Evolutionary conservation across 2,329 filamentous ascomycete species (phyloP).

Genomic region (Byssothecium circinans): DNA sequence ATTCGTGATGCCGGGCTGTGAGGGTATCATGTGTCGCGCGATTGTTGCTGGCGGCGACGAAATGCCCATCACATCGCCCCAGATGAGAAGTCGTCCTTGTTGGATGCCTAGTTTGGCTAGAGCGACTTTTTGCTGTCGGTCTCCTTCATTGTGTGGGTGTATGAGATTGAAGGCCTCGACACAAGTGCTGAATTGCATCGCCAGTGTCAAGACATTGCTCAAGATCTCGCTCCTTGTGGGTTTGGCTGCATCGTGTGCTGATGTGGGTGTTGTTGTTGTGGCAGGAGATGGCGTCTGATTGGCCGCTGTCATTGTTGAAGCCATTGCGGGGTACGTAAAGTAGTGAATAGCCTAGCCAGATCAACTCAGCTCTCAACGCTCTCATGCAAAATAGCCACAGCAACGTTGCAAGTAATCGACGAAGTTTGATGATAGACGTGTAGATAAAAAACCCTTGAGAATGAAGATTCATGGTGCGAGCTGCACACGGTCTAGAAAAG

Average conservation of each 20-base stretch:
- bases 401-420: neutral
- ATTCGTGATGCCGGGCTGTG: slow-evolving; percentile 48
- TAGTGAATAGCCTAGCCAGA: slow-evolving; percentile 1
- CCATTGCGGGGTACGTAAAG: slow-evolving; percentile 24
- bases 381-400: neutral
- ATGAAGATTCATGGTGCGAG: neutral
- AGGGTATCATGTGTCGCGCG: slow-evolving; percentile 49
- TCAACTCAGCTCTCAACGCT: neutral
- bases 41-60: slow-evolving; percentile 48
- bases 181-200: slow-evolving; percentile 51
- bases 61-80: slow-evolving; percentile 52
- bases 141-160: slow-evolving; percentile 46
- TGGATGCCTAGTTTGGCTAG: slow-evolving; percentile 50
- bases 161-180: slow-evolving; percentile 53
- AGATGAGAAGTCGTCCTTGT: slow-evolving; percentile 52
- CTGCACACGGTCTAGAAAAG: neutral
- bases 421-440: neutral
- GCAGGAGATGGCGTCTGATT: slow-evolving; percentile 1
- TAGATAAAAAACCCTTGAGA: slow-evolving; percentile 1
- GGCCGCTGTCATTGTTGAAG: slow-evolving; percentile 11
- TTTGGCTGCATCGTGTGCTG: slow-evolving; percentile 11
- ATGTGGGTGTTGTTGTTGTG: slow-evolving; percentile 1
- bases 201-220: slow-evolving; percentile 46
- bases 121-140: slow-evolving; percentile 48
- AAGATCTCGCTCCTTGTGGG: slow-evolving; percentile 39